These are phyloP conservation scores for Neospora caninum DNA, from an alignment of 169 alveolate species.

Conservation along the genomic window DNA sequence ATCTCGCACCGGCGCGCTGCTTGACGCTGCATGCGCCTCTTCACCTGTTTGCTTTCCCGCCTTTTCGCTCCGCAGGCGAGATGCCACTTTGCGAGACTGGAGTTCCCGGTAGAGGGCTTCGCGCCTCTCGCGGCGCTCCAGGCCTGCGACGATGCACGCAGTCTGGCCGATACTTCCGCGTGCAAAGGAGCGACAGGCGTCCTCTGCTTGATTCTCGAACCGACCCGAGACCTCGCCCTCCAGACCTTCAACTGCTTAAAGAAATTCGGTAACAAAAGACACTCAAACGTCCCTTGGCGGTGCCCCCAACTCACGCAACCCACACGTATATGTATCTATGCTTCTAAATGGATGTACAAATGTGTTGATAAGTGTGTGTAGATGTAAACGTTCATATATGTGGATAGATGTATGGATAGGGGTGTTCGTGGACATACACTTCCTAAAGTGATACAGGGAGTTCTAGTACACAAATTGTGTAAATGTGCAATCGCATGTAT, in stretches of 20 bases:
- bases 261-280: neutral
- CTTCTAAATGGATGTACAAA: neutral
- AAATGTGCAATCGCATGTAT: neutral
- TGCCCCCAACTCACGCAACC: no score
- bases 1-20: no score
- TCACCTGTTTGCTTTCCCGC: neutral
- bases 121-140: neutral
- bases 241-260: slow-evolving; percentile 12
- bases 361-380: neutral
- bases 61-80: neutral
- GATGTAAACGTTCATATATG: neutral
- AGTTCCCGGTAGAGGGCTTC: slow-evolving; percentile 25
- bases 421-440: no score
- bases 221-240: slow-evolving; percentile 41
- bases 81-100: slow-evolving; percentile 8
- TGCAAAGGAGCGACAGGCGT: neutral
- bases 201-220: slow-evolving; percentile 40
- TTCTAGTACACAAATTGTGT: no score
- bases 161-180: neutral
- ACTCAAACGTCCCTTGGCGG: neutral
- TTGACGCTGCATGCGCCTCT: neutral
- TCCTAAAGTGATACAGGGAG: no score
- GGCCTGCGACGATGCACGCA: neutral
- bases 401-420: neutral
- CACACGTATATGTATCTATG: neutral